These are phyloP conservation scores for Kockovaella imperatae DNA, from an alignment of 768 basidiomycete species.

Conservation along the genomic window DNA sequence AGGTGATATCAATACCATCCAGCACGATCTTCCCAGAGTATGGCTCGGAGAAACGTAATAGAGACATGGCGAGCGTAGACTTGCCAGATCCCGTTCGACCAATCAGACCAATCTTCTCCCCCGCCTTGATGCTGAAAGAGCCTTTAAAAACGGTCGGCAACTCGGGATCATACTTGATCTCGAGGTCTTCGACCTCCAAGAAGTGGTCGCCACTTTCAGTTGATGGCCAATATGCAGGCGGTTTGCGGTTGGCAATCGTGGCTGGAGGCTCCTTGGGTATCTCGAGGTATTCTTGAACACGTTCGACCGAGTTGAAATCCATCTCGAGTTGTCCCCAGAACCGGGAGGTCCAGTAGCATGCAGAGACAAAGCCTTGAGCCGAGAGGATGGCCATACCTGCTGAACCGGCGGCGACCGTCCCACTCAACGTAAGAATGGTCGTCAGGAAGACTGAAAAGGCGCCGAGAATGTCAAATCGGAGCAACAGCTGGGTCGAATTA, in stretches of 20 bases:
- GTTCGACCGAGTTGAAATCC: conserved; percentile 65
- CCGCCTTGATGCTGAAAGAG: conserved; percentile 63
- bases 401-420: conserved; percentile 47
- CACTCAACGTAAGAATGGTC: conserved; percentile 63
- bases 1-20: conserved; percentile 80
- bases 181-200: conserved; percentile 64
- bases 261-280: conserved; percentile 80
- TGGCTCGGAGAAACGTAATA: conserved; percentile 79
- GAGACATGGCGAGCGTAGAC: conserved; percentile 69
- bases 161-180: conserved; percentile 74
- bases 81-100: conserved; percentile 60
- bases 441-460: conserved; percentile 66
- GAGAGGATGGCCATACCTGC: conserved; percentile 63
- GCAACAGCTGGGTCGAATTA: conserved; percentile 52
- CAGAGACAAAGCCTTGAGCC: conserved; percentile 56
- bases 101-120: conserved; percentile 69
- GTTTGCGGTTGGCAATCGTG: conserved; percentile 62
- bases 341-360: conserved; percentile 44
- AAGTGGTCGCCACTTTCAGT: conserved; percentile 55
- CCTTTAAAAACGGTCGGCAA: conserved; percentile 70
- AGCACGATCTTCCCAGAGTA: conserved; percentile 65
- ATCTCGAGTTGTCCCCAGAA: conserved; percentile 44
- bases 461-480: conserved; percentile 74
- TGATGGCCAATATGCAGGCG: conserved; percentile 91
- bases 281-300: conserved; percentile 81